These are phyloP conservation scores for Paxillus involutus DNA, from an alignment of 768 basidiomycete genomes.

Conservation along the genomic window DNA sequence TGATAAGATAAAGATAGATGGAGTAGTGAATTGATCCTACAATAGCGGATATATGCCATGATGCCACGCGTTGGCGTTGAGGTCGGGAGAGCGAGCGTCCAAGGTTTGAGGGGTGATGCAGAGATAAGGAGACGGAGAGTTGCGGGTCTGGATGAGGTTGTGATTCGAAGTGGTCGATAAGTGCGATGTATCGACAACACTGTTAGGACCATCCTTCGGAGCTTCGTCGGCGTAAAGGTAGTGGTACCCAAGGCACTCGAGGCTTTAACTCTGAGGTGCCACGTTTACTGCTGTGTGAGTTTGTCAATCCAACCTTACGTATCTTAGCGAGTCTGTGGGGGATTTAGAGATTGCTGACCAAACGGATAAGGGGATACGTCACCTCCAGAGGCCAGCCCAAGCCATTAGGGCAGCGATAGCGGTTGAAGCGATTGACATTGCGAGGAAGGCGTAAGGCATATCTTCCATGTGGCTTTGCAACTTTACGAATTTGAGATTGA, in stretches of 20 bases:
- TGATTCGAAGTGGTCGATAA: conserved; percentile 1
- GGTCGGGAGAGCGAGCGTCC: neutral
- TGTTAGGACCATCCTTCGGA: conserved; percentile 42
- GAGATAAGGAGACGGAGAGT: conserved; percentile 5
- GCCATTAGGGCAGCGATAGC: conserved; percentile 60
- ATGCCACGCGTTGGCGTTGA: neutral
- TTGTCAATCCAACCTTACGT: conserved; percentile 44
- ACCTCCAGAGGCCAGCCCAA: conserved; percentile 67
- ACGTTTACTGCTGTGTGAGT: conserved; percentile 18
- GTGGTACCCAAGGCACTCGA: conserved; percentile 34
- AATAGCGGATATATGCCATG: conserved; percentile 1
- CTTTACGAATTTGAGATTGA: conserved; percentile 39
- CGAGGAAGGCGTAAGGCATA: conserved; percentile 72
- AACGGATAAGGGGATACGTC: conserved; percentile 13
- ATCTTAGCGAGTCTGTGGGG: conserved; percentile 42
- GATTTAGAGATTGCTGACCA: conserved; percentile 7
- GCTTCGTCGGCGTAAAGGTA: conserved; percentile 39
- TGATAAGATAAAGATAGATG: conserved; percentile 5
- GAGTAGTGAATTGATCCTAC: conserved; percentile 13
- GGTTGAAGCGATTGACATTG: conserved; percentile 59
- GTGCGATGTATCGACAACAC: neutral
- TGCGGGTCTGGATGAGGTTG: neutral
- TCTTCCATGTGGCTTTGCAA: conserved; percentile 73
- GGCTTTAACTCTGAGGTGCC: conserved; percentile 10
- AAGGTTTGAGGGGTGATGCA: neutral